Base-by-base conservation (phyloP, 768 basidiomycete genomes). In the Suillus variegatus region DNA sequence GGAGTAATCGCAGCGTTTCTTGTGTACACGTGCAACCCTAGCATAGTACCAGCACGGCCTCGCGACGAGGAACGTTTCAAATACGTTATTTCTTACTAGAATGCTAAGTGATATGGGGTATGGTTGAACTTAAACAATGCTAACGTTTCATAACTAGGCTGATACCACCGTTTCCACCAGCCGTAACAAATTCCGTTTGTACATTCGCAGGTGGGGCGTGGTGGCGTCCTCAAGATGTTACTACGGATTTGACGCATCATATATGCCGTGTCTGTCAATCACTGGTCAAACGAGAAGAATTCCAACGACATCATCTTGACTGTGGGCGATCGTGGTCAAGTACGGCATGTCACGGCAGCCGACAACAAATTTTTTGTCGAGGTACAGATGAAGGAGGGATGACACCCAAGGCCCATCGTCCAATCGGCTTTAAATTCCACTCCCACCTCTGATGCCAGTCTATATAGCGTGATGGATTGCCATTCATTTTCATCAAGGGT, bases 1-100 rank as follows among this genome's bases (percentile, higher is more conserved):
- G 64, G 64, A 64, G 41, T 64, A 64, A 64, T 64, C 22, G 18
- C 64, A 61, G 35, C 14, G 14, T 58, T 41, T 36, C 41, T 18
- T 60, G 28, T 35, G n/a, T 36, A 52, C 36, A 38, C 36, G 36
- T 38, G 36, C 1, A 38, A 22, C 13, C 28, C 16, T 54, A 52
- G 18, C 10, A 7, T 25, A 6, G 13, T 38, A 49, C 44, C 32
- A 54, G n/a, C 54, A 20, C 9, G 32, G 4, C 10, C 54, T 55
- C 28, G 47, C 22, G 47, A 47, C 10, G 22, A n/a, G 12, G 2
- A 32, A 32, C 32, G 32, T 35, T 28, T 51, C 25, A 16, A 12
- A 13, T 49, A 51, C 51, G 28, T 16, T 51, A 8, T 32, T 32
- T 32, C 32, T 32, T 32, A 32, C 49, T 51, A 22, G 49, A 25